Evolutionary conservation across 148 eudicot genomes (phyloP), one percentile per base, ranked within the genome.

Genomic region (Chenopodium berlandieri): DNA sequence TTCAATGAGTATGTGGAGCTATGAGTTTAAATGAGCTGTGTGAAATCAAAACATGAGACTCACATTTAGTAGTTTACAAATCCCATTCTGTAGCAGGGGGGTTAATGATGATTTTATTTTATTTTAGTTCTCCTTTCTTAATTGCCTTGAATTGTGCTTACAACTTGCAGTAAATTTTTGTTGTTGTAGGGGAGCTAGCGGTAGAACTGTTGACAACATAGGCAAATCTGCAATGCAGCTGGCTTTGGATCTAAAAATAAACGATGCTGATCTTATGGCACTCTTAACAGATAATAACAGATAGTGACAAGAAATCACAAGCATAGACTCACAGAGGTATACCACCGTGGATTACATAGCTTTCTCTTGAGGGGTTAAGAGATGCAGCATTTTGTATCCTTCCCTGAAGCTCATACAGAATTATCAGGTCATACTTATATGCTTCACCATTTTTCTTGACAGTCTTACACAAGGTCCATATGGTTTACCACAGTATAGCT

Each of bases 211-310:
- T 77, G 97, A 91, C 85, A 84, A 63, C 67, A 91, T 89, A 70
- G 98, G 97, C 72, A 92, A 88, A 87, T 86, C 92, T 44, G 88
- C 97, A 75, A 81, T 85, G 75, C 91, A 91, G 81, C 86, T 93
- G 73, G 85, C 87, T 23, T 44, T 68, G 62, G 93, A 92, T 83
- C 74, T 81, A 25, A 81, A 80, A n/a, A 52, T 89, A 37, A 89
- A 89, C 19, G 98, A 95, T 76, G 84, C 87, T 31, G 97, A 92
- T 84, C 85, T 95, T 66, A 82, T 90, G 73, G 85, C 90, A 52
- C 92, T 95, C 70, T 81, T 93, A 63, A 87, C 82, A 87, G 89
- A 84, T 54, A 84, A 87, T 22, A 79, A 81, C 81, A 90, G 94
- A 84, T 89, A 89, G 85, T 32, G 4, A 64, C 7, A 47, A n/a